Base-by-base conservation (phyloP, 2,329 filamentous ascomycete species). In the Colletotrichum sidae region DNA sequence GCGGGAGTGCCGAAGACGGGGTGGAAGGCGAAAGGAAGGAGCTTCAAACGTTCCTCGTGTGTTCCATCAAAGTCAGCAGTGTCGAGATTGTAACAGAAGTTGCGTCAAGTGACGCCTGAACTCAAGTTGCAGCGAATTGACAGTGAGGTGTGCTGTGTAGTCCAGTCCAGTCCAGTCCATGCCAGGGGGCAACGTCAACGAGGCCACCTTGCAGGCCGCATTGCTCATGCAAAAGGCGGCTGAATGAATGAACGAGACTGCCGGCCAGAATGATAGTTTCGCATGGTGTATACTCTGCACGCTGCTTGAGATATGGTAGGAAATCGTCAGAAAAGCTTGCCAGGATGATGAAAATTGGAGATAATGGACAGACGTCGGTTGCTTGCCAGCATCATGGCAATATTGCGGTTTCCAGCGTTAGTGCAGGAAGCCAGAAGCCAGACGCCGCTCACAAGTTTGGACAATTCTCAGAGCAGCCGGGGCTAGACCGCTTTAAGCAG, bases 61-160 rank as follows among this genome's bases (percentile, higher is more conserved):
- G 71, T 75, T 75, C 72, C 71, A 77, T 69, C 69, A 54, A 55
- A 65, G 64, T 46, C 50, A 35, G 56, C 53, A 66, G 25, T 25
- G 25, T 25, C 25, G 25, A 25, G 63, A 58, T 65, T 75, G 76
- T 76, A 75, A 77, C 75, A 77, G 73, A 72, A 73, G 73, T 58
- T 79, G 77, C 75, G 69, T 77, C 77, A 77, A 74, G 72, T 75
- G 69, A 72, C 72, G 73, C 74, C 72, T 73, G 70, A 71, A 72
- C 70, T 69, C 67, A 57, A 58, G 60, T 68, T 33, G 68, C 49
- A 53, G 42, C 46, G 54, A 52, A 25, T 25, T 25, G 25, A 4
- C 25, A 25, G 25, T 25, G 25, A 25, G 25, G 25, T 25, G 25
- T 25, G 25, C 25, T 25, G 25, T 25, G 25, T 25, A 25, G 25